Evolutionary conservation across 805 yeast genomes (phyloP), one percentile per base, ranked within the genome.

Genomic region (Candida montana): DNA sequence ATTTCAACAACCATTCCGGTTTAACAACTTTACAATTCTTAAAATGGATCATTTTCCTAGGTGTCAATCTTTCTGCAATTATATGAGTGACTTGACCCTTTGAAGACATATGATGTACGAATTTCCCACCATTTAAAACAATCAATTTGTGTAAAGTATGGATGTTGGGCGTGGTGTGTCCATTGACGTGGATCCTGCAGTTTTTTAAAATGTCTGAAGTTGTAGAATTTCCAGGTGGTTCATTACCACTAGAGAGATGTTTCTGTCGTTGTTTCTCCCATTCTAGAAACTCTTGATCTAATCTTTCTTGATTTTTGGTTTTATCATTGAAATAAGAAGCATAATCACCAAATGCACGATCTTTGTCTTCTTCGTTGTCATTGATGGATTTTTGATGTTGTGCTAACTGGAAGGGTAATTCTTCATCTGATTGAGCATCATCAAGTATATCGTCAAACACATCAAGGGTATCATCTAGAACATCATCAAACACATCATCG

Each of bases 41-140:
- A 57, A 77, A 87, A 59, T 84, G 82, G 3, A 74, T 55, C 41
- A 68, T 64, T 60, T 93, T 91, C 40, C 83, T 68, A 0, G 93
- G 87, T 0, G 98, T 88, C 47, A 91, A 59, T 23, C 77, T 69
- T 41, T 81, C 78, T 7, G 96, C 95, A 3, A 93, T 67, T 4
- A 91, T 82, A 62, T 93, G 98, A 0, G 97, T 85, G 0, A 82
- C 93, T 10, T 72, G 68, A 4, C 83, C 73, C 57, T 90, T 90
- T 5, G 82, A 79, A 5, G 77, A 69, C 32, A 91, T 60, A 61
- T 77, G 80, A 47, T 82, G 83, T 18, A 82, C 55, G 47, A 84
- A 86, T 39, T 65, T 70, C 0, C 99, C 99, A 1, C 98, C 97
- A 60, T 90, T 74, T 9, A 77, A 50, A 2, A 85, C 75, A 2